Evolutionary conservation across 108 stramenopile species (phyloP), one percentile per base, ranked within the genome.

Genomic region (Ochromonas danica): DNA sequence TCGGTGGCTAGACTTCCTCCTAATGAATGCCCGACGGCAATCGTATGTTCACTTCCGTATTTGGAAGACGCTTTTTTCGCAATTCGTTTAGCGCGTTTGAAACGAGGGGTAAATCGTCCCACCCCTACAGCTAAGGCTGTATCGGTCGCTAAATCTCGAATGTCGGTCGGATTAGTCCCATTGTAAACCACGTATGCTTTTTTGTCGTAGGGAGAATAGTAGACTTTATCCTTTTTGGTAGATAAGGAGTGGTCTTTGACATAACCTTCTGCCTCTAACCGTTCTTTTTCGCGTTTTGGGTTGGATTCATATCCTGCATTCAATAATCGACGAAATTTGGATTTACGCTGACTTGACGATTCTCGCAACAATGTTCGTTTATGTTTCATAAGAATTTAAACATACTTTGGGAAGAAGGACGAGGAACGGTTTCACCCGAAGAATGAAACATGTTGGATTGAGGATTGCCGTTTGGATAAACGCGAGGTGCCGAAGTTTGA

Each of bases 141-240:
- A 67, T 67, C 63, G 17, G 63, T 31, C 17, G 31, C 31, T 31
- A 67, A 31, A 33, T 67, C 63, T 67, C 63, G 30, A 67, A 67
- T 31, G 17, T 67, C 31, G 17, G 30, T 67, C 31, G 51, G 51
- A 57, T 57, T 57, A 57, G 63, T 67, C 31, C 63, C 63, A 33
- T 22, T 67, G 63, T 31, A 67, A 31, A 33, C 63, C 63, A 67
- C 63, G 31, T 31, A 31, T 31, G 63, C 30, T 67, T 67, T 67
- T 31, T 67, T 67, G 63, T 67, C 63, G 17, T 67, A 57, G 51
- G 51, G 51, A 57, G 51, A 57, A 57, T 57, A 57, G 51, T 57
- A 57, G 51, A 57, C 51, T 57, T 57, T 57, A 57, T 57, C 51
- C 51, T 57, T 57, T 57, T 57, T 57, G 51, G 51, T 57, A 57